Percentiles rank a stretch among this genome's conserved stretches.
Evolutionary conservation across 2,329 filamentous ascomycete species (phyloP).

Genomic region (Trichophyton mentagrophytes): DNA sequence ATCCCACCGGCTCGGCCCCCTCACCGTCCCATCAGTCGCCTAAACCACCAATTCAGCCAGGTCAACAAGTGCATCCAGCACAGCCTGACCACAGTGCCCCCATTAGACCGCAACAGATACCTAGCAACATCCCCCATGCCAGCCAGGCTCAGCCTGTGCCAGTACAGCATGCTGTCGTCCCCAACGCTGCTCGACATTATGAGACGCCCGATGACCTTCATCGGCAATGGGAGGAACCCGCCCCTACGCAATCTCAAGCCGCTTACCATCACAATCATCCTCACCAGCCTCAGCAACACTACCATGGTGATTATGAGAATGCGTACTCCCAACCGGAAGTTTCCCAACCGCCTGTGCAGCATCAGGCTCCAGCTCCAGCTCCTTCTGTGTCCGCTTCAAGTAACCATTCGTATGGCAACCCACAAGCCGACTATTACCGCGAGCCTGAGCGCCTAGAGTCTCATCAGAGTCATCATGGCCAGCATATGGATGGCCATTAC

Average conservation of each 20-base stretch:
- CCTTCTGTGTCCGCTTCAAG: conserved; percentile 5
- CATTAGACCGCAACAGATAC: neutral
- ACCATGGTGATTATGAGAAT: conserved; percentile 4
- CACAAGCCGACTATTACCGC: neutral
- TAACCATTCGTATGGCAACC: conserved; percentile 8
- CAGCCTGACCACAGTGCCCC: neutral
- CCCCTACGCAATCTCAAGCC: neutral
- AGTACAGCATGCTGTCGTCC: conserved; percentile 20
- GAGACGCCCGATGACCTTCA: conserved; percentile 20
- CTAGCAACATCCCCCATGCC: neutral
- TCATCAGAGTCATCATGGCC: neutral
- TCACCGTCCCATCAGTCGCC: conserved; percentile 20
- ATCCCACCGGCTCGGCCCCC: conserved; percentile 49
- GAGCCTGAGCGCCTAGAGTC: neutral
- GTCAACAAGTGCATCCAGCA: neutral
- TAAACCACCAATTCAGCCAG: neutral
- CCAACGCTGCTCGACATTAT: conserved; percentile 17
- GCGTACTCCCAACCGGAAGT: conserved; percentile 3
- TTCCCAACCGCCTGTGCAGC: neutral
- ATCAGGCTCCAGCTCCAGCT: neutral
- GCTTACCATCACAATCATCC: neutral
- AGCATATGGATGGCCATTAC: conserved; percentile 4
- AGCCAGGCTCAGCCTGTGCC: conserved; percentile 19
- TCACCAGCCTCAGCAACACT: conserved; percentile 3
- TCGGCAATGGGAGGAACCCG: conserved; percentile 7